Base-by-base conservation (phyloP, 257 asterid genomes). In the Hygrophila difformis region DNA sequence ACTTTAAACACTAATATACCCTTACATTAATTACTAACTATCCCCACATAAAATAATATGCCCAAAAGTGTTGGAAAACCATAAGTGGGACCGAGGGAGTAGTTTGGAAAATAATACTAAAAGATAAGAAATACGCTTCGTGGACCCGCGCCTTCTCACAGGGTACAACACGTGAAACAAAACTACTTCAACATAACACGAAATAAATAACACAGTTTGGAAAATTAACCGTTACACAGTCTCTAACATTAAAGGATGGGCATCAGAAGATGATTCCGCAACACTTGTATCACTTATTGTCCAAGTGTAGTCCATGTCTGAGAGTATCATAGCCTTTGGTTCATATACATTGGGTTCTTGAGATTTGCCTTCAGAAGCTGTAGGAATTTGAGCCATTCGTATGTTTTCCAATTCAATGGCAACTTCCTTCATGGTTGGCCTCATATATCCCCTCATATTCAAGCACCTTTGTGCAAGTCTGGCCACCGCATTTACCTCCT, bases 371-470 rank as follows among this genome's bases (percentile, higher is more conserved):
- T 62, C 66, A 18, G 43, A 15, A 4, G 20, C 39, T 8, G 70
- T 54, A 12, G 55, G 29, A 51, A 47, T 19, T 3, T 49, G 51
- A 26, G 24, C 8, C 12, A 15, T 53, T 12, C 56, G 44, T 4
- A 71, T 55, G 33, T 51, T 49, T 22, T 66, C 78, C 58, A 71
- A 26, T 33, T 70, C 70, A 44, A 16, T 34, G 1, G 65, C 70
- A 36, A 65, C 77, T 50, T 70, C 67, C 49, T 56, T 47, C 12
- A 65, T 54, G 2, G 53, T 65, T 0, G 77, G 72, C 51, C 70
- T 49, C 46, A 17, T 52, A 46, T 37, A 61, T 37, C 73, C 70
- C 8, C 49, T 66, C 10, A 71, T 53, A 45, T 61, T 54, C 63
- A 65, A 45, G 34, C 70, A 70, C 49, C 47, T 39, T 23, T 18